Conservation (phyloP, 345 rosid genomes). For the Lepidium didymum region DNA sequence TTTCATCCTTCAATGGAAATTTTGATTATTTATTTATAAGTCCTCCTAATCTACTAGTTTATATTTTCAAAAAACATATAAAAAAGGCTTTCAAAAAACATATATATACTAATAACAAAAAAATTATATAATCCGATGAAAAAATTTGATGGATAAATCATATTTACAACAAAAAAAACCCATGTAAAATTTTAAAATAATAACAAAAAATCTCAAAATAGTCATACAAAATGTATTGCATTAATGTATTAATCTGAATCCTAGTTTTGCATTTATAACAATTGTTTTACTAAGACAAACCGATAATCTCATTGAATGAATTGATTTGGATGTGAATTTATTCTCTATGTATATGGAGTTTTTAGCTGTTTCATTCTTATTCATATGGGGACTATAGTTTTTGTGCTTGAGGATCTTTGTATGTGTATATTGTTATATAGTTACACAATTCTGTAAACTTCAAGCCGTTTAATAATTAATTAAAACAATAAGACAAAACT, state of each 20-base stretch:
- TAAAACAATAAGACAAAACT: slow-evolving; percentile 18
- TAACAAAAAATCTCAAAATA: too few species aligned
- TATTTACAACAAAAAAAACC: too few species aligned
- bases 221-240: too few species aligned
- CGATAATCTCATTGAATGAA: neutral
- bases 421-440: neutral
- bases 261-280: neutral
- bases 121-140: too few species aligned
- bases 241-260: neutral
- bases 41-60: neutral
- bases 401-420: neutral
- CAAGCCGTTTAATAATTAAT: slow-evolving; percentile 5
- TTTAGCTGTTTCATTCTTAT: neutral
- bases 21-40: neutral
- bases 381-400: slow-evolving; percentile 1
- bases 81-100: too few species aligned
- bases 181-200: neutral
- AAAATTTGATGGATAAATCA: too few species aligned
- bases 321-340: neutral
- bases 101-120: neutral
- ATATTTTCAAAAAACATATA: neutral
- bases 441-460: neutral
- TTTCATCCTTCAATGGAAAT: neutral
- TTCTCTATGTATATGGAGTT: neutral
- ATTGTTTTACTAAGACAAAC: neutral